Evolutionary conservation across 495 filamentous ascomycete species (phyloP).

Genomic region (Aspergillus panamensis): DNA sequence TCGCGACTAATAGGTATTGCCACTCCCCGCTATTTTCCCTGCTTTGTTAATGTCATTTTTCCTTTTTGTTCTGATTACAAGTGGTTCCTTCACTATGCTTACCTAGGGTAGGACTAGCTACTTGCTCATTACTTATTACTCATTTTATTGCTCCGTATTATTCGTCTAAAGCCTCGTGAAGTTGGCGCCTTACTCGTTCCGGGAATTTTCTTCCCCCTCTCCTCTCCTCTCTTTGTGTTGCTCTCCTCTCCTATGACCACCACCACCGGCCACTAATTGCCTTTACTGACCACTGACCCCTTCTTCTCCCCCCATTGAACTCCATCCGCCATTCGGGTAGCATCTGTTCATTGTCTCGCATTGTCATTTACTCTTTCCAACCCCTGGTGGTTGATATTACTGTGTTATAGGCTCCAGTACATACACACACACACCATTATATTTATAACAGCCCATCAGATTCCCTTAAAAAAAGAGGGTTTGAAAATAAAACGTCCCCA

Average conservation of each 20-base stretch:
- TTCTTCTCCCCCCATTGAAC: not conserved
- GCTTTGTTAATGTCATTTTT: not conserved
- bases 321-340: conserved; percentile 15
- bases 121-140: not conserved
- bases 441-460: conserved; percentile 5
- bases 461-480: not conserved
- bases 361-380: not conserved
- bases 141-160: not conserved
- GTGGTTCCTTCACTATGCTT: not conserved
- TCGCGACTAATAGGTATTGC: too few relatives aligned
- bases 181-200: conserved; percentile 6
- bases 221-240: not conserved
- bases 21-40: conserved; percentile 3
- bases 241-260: conserved; percentile 7
- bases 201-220: conserved; percentile 15
- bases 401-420: conserved; percentile 3
- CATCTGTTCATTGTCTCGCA: conserved; percentile 11
- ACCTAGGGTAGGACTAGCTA: too few relatives aligned
- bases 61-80: not conserved
- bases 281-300: conserved; percentile 4
- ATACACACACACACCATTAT: not conserved
- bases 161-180: not conserved
- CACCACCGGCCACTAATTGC: not conserved
- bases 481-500: conserved; percentile 2
- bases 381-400: not conserved